A percentile compares a stretch with the other conserved stretches of the same genome.
These are phyloP conservation scores for Pelargonium myrrhifolium DNA, from an alignment of 441 rosid genomes.

Conservation along the genomic window DNA sequence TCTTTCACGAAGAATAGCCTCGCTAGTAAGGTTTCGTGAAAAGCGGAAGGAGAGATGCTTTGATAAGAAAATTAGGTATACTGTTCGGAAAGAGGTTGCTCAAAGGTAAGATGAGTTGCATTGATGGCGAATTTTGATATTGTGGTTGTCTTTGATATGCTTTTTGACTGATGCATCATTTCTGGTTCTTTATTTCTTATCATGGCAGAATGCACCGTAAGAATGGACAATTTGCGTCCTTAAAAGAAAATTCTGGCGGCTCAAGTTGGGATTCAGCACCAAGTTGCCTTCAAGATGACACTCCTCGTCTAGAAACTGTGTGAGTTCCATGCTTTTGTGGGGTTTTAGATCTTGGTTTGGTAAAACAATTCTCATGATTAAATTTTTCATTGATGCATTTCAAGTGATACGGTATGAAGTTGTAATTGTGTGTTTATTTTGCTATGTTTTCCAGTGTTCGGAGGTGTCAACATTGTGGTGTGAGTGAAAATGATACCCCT, in stretches of 20 bases:
- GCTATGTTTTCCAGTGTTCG: constrained; percentile 33
- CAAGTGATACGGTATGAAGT: constrained; percentile 5
- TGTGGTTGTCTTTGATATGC: background rate
- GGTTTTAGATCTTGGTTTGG: constrained; percentile 10
- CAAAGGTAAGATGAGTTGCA: constrained; percentile 38
- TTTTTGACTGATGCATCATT: background rate
- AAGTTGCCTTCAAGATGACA: constrained; percentile 39
- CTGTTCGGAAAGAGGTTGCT: constrained; percentile 69
- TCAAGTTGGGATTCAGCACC: constrained; percentile 44
- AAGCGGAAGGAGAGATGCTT: constrained; percentile 74
- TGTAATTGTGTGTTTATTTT: background rate
- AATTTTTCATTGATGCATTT: constrained; percentile 4
- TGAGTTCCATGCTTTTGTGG: constrained; percentile 33
- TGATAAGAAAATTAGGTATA: constrained; percentile 76
- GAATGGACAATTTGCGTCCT: constrained; percentile 73
- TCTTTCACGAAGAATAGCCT: constrained; percentile 61
- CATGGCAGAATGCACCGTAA: constrained; percentile 62
- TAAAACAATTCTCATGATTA: constrained; percentile 11
- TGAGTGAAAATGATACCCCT: constrained; percentile 58
- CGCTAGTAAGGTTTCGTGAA: constrained; percentile 70
- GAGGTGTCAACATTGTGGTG: constrained; percentile 67
- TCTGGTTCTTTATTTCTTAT: constrained; percentile 7
- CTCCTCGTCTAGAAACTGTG: constrained; percentile 46
- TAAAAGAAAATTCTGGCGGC: constrained; percentile 44
- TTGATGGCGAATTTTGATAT: background rate